Evolutionary conservation across 768 basidiomycete species (phyloP).

Genomic region (Tremella yokohamensis): DNA sequence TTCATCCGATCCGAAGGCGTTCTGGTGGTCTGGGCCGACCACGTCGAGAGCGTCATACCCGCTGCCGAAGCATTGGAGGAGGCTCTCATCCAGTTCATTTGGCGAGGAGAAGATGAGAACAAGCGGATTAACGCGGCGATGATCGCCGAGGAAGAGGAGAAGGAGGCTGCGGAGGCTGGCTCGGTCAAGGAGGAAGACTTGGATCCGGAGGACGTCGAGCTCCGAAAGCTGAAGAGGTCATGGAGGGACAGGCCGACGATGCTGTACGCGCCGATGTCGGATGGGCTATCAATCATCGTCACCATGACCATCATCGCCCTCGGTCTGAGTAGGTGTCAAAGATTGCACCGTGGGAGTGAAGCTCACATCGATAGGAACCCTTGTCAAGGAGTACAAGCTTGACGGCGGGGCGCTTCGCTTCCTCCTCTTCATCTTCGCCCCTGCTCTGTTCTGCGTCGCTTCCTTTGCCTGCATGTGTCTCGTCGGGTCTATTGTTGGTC

Average conservation of each 20-base stretch:
- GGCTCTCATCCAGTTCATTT: slow-evolving; percentile 75
- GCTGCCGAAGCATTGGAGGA: slow-evolving; percentile 58
- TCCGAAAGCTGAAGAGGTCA: slow-evolving; percentile 22
- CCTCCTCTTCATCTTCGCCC: slow-evolving; percentile 62
- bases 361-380: slow-evolving; percentile 61
- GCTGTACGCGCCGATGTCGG: slow-evolving; percentile 43
- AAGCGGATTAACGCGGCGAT: slow-evolving; percentile 37
- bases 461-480: slow-evolving; percentile 37
- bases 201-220: slow-evolving; percentile 44
- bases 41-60: slow-evolving; percentile 68
- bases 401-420: slow-evolving; percentile 67
- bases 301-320: slow-evolving; percentile 33
- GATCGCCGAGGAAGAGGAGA: slow-evolving; percentile 21
- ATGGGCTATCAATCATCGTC: slow-evolving; percentile 42
- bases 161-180: slow-evolving; percentile 32
- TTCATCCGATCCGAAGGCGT: slow-evolving; percentile 82
- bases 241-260: slow-evolving; percentile 40
- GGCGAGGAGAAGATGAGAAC: slow-evolving; percentile 55
- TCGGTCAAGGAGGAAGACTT: slow-evolving; percentile 24
- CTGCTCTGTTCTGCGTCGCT: slow-evolving; percentile 68
- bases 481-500: slow-evolving; percentile 51
- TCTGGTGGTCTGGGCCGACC: slow-evolving; percentile 78
- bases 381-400: slow-evolving; percentile 66
- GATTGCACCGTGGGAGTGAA: slow-evolving; percentile 49
- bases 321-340: slow-evolving; percentile 49